phyloP scores from a whole-genome alignment of 176 grass and related monocot species.

The Triticum timopheevii region DNA sequence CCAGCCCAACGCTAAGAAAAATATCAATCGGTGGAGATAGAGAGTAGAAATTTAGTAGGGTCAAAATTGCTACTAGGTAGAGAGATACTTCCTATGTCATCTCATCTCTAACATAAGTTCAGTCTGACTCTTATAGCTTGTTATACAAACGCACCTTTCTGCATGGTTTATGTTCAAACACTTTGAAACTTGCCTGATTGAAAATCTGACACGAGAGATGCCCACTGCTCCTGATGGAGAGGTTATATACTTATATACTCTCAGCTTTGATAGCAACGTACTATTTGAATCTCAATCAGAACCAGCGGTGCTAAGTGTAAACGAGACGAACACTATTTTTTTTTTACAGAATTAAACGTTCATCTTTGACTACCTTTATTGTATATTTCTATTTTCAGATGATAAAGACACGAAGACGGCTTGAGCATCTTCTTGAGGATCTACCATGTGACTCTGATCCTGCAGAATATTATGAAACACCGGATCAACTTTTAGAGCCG shows the following conservation, averaged over 20 bases:
- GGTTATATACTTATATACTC: no score
- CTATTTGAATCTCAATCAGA: background rate
- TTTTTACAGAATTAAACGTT: background rate
- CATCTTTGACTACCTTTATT: background rate
- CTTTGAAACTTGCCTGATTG: background rate
- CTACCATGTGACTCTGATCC: constrained; percentile 72
- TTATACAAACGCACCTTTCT: no score
- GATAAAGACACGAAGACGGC: constrained; percentile 63
- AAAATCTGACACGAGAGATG: background rate
- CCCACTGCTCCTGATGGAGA: no score
- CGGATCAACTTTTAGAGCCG: constrained; percentile 80
- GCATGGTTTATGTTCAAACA: background rate
- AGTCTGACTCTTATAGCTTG: no score
- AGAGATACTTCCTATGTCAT: no score
- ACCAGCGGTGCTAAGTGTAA: background rate
- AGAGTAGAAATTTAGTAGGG: no score
- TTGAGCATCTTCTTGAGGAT: constrained; percentile 81
- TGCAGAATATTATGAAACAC: constrained; percentile 74
- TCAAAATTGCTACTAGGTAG: no score
- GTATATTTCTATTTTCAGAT: constrained; percentile 48
- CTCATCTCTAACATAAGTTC: no score
- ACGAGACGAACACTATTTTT: background rate
- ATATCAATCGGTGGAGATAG: background rate
- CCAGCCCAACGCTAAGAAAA: background rate
- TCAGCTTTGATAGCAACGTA: background rate